Conservation (phyloP, 2,329 filamentous ascomycete species). For the Tothia fuscella region DNA sequence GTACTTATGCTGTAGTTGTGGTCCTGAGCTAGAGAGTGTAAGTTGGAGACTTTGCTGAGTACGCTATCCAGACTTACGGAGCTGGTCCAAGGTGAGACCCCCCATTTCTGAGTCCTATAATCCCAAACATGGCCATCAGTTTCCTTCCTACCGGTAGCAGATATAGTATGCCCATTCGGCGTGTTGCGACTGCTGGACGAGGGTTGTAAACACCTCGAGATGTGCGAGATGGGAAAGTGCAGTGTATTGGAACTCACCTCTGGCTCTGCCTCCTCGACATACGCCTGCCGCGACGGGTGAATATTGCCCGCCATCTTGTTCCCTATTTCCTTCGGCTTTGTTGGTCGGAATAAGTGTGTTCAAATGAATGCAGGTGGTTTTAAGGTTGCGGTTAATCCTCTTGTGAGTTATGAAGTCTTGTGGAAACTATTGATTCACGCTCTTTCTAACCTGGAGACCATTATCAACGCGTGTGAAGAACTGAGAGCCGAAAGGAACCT, state of each 20-base stretch:
- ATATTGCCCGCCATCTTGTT: slow-evolving; percentile 30
- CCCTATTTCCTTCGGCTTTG: not conserved
- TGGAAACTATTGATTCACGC: no score
- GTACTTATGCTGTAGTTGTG: slow-evolving; percentile 74
- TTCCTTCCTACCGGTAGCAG: slow-evolving; percentile 8
- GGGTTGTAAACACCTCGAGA: not conserved
- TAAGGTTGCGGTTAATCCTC: no score
- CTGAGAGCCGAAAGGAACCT: no score
- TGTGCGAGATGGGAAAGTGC: slow-evolving; percentile 18
- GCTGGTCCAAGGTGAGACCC: slow-evolving; percentile 15
- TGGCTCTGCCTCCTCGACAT: slow-evolving; percentile 71
- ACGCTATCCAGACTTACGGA: slow-evolving; percentile 1
- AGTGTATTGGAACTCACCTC: slow-evolving; percentile 42
- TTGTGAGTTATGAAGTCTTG: no score
- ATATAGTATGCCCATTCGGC: not conserved
- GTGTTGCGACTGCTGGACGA: slow-evolving; percentile 6
- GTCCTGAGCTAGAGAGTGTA: slow-evolving; percentile 45
- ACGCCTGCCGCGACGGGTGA: slow-evolving; percentile 84
- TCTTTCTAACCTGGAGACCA: no score
- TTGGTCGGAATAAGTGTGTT: no score
- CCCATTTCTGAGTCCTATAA: slow-evolving; percentile 11
- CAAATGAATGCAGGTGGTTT: no score
- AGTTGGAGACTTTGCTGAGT: slow-evolving; percentile 16
- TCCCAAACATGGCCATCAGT: slow-evolving; percentile 21
- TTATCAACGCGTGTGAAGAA: no score